Evolutionary conservation across 768 basidiomycete genomes (phyloP), one percentile per base, ranked within the genome.

Genomic region (Leucocoprinus leucothites): DNA sequence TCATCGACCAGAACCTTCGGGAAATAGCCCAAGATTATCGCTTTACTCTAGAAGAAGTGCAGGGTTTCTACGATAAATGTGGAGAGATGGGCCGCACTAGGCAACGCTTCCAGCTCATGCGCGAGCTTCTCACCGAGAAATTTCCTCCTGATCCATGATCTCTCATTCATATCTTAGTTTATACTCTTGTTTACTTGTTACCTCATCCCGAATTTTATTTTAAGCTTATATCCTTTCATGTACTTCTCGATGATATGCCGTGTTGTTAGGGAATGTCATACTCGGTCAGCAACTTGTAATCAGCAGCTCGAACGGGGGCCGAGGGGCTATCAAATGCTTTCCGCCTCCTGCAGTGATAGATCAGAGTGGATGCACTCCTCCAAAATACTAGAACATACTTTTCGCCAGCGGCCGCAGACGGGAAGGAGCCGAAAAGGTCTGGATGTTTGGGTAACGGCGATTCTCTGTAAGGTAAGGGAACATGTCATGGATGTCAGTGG

Each of bases 371-470:
- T 24, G 25, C 28, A 18, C n/a, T 9, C 43, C 53, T 31, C 28
- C 48, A 26, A 34, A 6, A 24, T 5, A 18, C 7, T 9, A 16
- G 31, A 9, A 75, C 84, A 51, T 62, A 94, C 92, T 87, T 93
- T 75, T 99, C 97, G 35, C 97, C 97, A 16, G 95, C 96, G 21
- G 97, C 97, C 22, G 89, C 84, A 35, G 92, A 95, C 26, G 97
- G 97, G 70, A 98, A 99, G 2, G 93, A 95, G 1, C 90, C 83
- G 71, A 99, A 98, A 56, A 98, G 74, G 65, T 96, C 94, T 14
- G 94, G 91, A 67, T 98, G 95, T 66, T 99, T 98, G 0, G 97
- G 97, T 35, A 91, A 72, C 0, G 97, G 97, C 0, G 93, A 88
- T 71, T 98, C 97, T 3, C 94, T 97, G 58, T 34, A 19, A 43